A percentile compares a stretch with the other conserved stretches of the same genome.
Conservation (phyloP, 768 basidiomycete species). For the Boletus sensibilis region DNA sequence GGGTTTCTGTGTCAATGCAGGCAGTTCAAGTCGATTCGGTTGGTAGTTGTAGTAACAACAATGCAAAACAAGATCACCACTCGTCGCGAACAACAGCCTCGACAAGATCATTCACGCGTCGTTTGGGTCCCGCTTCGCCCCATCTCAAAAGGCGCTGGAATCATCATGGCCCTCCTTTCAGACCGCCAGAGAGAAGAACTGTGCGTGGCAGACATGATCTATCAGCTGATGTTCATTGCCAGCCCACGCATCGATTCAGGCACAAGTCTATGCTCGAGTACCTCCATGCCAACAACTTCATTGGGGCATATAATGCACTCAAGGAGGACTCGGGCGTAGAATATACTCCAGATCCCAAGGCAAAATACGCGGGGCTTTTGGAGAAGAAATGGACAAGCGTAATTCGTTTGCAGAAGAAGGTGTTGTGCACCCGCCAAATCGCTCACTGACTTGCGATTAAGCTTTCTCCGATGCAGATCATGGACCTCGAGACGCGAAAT, state of each 20-base stretch:
- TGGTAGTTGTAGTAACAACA: constrained; percentile 24
- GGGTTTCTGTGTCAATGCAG: too few relatives aligned
- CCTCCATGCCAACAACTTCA: constrained; percentile 64
- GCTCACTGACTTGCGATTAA: constrained; percentile 3
- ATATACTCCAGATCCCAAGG: constrained; percentile 81
- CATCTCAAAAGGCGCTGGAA: constrained; percentile 3
- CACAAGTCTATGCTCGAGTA: constrained; percentile 84
- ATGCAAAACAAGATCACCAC: constrained; percentile 31
- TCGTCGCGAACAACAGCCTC: constrained; percentile 10
- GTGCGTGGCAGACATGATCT: constrained; percentile 32
- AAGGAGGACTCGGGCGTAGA: constrained; percentile 55
- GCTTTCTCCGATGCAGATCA: constrained; percentile 57
- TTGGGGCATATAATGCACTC: constrained; percentile 57
- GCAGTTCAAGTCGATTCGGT: constrained; percentile 27
- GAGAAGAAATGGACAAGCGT: constrained; percentile 99
- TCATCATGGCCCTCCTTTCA: constrained; percentile 42
- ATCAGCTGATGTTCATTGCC: constrained; percentile 8
- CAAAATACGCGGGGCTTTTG: constrained; percentile 80
- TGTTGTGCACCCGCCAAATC: constrained; percentile 29
- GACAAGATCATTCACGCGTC: constrained; percentile 16
- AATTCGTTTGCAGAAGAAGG: constrained; percentile 94
- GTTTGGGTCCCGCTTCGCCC: neutral
- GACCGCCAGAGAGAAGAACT: constrained; percentile 48
- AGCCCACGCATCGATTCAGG: constrained; percentile 38
- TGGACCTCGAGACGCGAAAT: constrained; percentile 89